Base-by-base conservation (phyloP, 768 basidiomycete species). In the Gymnopilus junonius region DNA sequence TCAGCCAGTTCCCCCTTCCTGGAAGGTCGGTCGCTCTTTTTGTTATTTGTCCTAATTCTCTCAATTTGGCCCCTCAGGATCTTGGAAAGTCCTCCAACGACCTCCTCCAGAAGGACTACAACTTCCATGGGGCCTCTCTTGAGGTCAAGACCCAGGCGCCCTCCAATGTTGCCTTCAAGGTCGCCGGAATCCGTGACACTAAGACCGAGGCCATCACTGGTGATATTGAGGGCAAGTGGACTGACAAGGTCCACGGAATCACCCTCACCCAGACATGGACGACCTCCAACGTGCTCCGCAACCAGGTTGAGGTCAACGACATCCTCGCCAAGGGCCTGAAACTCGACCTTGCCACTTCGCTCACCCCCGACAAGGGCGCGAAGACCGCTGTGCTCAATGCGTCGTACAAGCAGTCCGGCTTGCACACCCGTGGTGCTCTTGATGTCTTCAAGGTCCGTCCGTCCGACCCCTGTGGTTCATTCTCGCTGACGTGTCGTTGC, bases 61-160 rank as follows among this genome's bases (percentile, higher is more conserved):
- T 65, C 27, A 61, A n/a, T n/a, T n/a, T n/a, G n/a, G n/a, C n/a
- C 23, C n/a, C 43, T 39, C 69, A 95, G 93, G 93, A 95, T 78
- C 90, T 95, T 70, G 97, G 97, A 80, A 99, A 98, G 87, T 95
- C 95, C 69, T 94, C 95, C 79, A 93, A 89, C 73, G 97, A 99
- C 87, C 81, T 99, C 66, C 85, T 99, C 70, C 83, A 84, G 76
- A 95, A 91, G 84, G 97, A 99, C 84, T 99, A 88, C 84, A 89
- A 87, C 71, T 90, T 94, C 87, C 75, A 81, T 57, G 87, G 87
- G 32, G 85, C 83, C 61, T 76, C 82, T 59, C 85, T 95, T 59
- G 93, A 95, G 78, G 89, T 94, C 73, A 95, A 95, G 83, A 95
- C 93, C 61, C 86, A 89, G 74, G 92, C 94, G 0, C 91, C 93